Conservation (phyloP, 192 early-diverging fungal species). For the Coemansia sp. region DNA sequence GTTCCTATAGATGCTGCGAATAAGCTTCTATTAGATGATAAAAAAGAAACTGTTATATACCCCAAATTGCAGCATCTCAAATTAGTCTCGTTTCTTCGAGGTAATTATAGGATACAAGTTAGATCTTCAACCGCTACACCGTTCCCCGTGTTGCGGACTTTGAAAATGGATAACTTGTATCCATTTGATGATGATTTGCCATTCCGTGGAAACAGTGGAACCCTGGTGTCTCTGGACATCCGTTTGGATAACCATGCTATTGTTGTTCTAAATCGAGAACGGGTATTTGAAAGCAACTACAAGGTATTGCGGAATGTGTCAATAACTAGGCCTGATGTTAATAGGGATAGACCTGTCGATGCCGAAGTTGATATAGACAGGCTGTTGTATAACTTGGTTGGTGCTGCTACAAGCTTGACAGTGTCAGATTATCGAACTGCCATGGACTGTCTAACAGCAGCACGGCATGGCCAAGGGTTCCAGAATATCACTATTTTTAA, state of each 20-base stretch:
- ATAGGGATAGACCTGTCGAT: not conserved
- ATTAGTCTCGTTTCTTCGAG: no score
- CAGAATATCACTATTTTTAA: not conserved
- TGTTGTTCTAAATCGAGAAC: no score
- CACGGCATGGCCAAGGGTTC: not conserved
- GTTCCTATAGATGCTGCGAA: not conserved
- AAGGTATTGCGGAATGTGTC: not conserved
- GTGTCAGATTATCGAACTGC: not conserved
- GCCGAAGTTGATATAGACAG: not conserved
- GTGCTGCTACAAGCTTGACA: not conserved
- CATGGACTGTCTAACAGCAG: not conserved
- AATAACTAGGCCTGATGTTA: not conserved
- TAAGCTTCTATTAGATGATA: not conserved
- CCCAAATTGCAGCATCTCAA: not conserved
- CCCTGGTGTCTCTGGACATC: no score
- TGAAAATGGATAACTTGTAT: no score
- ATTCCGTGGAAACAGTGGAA: no score
- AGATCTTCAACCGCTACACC: no score
- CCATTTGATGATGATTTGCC: no score
- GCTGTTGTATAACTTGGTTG: not conserved
- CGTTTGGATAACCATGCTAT: no score
- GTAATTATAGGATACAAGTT: no score
- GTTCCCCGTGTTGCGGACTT: no score
- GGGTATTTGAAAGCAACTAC: not conserved
- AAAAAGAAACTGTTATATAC: not conserved